These are phyloP conservation scores for Clausena lansium DNA, from an alignment of 345 rosid genomes.

Conservation along the genomic window DNA sequence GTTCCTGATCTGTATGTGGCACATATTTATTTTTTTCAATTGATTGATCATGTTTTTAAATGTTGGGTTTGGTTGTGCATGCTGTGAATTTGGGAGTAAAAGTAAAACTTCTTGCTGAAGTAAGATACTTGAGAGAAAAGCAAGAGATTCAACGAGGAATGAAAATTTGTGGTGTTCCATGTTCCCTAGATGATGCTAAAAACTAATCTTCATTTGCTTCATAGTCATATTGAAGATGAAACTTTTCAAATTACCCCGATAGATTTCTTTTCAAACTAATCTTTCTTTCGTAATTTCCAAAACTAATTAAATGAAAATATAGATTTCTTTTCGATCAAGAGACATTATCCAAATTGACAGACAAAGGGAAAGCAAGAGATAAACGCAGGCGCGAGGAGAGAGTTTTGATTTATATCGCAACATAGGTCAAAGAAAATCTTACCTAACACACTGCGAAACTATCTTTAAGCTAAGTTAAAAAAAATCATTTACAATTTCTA, in stretches of 20 bases:
- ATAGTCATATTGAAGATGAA: neutral
- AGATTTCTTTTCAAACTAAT: too few species aligned
- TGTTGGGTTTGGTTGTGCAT: neutral
- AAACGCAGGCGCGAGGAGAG: too few species aligned
- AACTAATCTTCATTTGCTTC: neutral
- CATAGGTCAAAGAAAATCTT: too few species aligned
- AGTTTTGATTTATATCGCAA: too few species aligned
- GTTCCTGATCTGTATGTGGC: neutral
- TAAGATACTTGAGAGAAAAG: neutral
- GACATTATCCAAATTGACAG: too few species aligned
- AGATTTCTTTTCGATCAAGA: too few species aligned
- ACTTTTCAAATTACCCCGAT: neutral
- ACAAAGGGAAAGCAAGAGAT: too few species aligned
- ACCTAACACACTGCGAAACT: too few species aligned
- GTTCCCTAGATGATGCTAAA: neutral
- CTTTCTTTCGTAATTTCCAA: too few species aligned
- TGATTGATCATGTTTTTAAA: neutral
- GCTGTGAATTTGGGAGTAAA: neutral
- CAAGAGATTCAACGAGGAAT: neutral
- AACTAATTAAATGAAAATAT: too few species aligned
- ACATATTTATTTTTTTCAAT: neutral
- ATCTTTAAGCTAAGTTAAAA: too few species aligned
- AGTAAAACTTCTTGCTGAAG: neutral
- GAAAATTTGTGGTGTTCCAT: neutral
- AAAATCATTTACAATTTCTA: too few species aligned